phyloP scores from a whole-genome alignment of 2,329 filamentous ascomycete species.

The Pseudofabraea citricarpa region DNA sequence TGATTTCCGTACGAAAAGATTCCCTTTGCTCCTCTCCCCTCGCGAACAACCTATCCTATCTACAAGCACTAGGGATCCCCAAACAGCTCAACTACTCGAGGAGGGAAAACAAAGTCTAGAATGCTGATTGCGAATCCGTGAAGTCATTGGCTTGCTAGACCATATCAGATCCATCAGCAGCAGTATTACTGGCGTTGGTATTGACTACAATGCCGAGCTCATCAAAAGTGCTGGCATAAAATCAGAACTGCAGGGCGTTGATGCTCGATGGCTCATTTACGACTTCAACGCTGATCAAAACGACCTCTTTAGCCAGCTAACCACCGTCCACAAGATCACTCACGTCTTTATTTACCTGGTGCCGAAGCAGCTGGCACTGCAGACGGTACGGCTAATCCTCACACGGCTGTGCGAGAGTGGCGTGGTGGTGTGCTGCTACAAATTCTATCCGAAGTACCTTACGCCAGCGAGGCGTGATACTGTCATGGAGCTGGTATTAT shows the following conservation, averaged over 20 bases:
- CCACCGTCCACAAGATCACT: constrained; percentile 10
- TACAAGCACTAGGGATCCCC: neutral
- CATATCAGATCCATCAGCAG: constrained; percentile 9
- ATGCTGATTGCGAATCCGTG: constrained; percentile 3
- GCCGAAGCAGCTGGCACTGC: constrained; percentile 15
- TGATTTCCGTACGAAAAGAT: constrained; percentile 14
- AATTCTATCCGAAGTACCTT: constrained; percentile 16
- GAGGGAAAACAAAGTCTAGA: neutral
- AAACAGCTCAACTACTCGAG: neutral
- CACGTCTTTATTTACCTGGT: constrained; percentile 19
- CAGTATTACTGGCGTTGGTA: constrained; percentile 11
- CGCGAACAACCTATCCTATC: neutral
- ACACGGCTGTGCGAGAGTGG: constrained; percentile 10
- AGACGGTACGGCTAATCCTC: constrained; percentile 12
- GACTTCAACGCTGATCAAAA: constrained; percentile 18
- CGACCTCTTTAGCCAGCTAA: constrained; percentile 13
- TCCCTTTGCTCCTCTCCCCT: neutral
- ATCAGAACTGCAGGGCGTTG: constrained; percentile 4
- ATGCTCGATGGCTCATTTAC: constrained; percentile 15
- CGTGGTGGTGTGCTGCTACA: constrained; percentile 16
- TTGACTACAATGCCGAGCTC: constrained; percentile 17
- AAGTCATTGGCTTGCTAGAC: constrained; percentile 15
- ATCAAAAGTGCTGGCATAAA: constrained; percentile 14
- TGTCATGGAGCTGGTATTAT: constrained; percentile 16
- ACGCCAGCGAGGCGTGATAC: constrained; percentile 9